A percentile compares a stretch with the other conserved stretches of the same genome.
Conservation (phyloP, 1,284 basidiomycete species). For the Melampsora occidentalis region DNA sequence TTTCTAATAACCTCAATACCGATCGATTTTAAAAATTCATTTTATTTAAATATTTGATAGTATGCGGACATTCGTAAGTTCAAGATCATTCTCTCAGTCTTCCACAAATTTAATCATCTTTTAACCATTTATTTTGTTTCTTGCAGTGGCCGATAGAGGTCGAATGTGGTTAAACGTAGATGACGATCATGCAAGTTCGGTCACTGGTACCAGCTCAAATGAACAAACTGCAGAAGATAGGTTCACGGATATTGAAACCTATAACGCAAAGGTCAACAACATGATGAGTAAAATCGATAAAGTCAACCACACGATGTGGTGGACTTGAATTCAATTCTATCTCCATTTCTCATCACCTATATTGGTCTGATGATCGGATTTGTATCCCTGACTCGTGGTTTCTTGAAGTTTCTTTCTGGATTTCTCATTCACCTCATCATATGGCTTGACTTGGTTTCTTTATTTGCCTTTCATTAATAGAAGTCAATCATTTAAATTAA, state of each 20-base stretch:
- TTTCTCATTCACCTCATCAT: too few relatives aligned
- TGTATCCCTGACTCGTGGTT: too few relatives aligned
- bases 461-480: too few relatives aligned
- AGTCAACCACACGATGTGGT: constrained; percentile 39
- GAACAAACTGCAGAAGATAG: constrained; percentile 28
- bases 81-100: not conserved
- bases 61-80: constrained; percentile 41
- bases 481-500: too few relatives aligned
- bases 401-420: too few relatives aligned
- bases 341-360: too few relatives aligned
- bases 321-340: constrained; percentile 3
- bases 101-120: not conserved
- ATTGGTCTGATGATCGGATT: too few relatives aligned
- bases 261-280: not conserved
- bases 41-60: not conserved
- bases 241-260: constrained; percentile 9
- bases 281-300: constrained; percentile 28
- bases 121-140: not conserved
- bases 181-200: constrained; percentile 17
- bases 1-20: not conserved
- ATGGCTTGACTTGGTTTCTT: too few relatives aligned
- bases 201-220: not conserved
- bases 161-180: constrained; percentile 28
- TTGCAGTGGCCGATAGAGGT: constrained; percentile 17
- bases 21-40: not conserved